These are phyloP conservation scores for Neurospora sublineolata DNA, from an alignment of 495 filamentous ascomycete genomes.

Conservation along the genomic window DNA sequence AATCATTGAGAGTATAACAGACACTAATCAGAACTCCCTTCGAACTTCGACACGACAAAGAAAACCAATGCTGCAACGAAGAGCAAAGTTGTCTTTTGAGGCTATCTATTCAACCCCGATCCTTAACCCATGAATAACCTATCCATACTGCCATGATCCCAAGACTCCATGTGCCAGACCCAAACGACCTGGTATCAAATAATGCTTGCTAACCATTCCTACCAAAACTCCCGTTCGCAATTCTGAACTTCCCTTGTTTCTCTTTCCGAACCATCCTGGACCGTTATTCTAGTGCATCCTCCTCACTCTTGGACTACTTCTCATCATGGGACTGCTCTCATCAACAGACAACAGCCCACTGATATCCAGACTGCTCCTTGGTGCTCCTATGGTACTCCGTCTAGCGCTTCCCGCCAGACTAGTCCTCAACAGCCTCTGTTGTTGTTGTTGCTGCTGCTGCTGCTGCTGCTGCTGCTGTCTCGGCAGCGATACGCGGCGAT, in stretches of 20 bases:
- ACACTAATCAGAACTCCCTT: background rate
- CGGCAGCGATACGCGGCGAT: background rate
- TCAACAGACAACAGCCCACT: slow-evolving; percentile 36
- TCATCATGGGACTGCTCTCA: slow-evolving; percentile 33
- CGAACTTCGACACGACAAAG: too few species aligned
- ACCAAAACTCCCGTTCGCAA: background rate
- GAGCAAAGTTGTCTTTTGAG: background rate
- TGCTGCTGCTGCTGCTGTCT: slow-evolving; percentile 7
- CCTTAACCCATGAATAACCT: background rate
- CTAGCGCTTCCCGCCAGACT: slow-evolving; percentile 27
- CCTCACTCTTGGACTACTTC: slow-evolving; percentile 32
- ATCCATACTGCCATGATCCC: background rate
- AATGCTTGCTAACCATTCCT: background rate
- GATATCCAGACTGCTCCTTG: slow-evolving; percentile 38
- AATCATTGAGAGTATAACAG: background rate
- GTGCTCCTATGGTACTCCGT: background rate
- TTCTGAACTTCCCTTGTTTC: background rate
- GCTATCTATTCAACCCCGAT: background rate
- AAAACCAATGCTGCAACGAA: background rate
- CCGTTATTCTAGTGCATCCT: slow-evolving; percentile 6
- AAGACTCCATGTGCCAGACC: background rate
- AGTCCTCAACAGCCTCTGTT: background rate
- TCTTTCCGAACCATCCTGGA: background rate
- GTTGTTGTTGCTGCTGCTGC: slow-evolving; percentile 8
- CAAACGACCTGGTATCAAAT: background rate